Evolutionary conservation across 2,329 filamentous ascomycete genomes (phyloP), one percentile per base, ranked within the genome.

Genomic region (Ceratocystis papillata): DNA sequence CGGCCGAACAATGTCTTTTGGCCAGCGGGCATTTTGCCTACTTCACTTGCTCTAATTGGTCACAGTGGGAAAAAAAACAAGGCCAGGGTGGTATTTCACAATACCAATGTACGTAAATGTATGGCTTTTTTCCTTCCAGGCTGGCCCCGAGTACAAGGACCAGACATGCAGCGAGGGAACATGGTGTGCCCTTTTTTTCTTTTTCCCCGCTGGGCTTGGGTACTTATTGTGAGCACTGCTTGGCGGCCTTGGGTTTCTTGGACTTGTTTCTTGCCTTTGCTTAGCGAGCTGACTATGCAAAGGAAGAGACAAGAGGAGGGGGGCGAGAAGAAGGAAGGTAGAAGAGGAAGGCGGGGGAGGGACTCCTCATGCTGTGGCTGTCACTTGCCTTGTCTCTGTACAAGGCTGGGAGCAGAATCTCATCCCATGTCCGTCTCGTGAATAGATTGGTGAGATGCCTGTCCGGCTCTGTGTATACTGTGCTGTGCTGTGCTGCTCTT

Each of bases 351-450:
- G 25, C 12, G 53, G 33, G 37, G 37, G 37, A 41, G 37, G 10
- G 10, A 15, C 37, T 41, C 37, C 37, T 41, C 6, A 59, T 59
- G 55, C 55, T 37, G 55, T 41, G 33, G 37, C 37, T 62, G 59
- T 20, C 37, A 41, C 33, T 45, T 44, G 25, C 44, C 41, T 41
- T 62, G 37, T 62, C 46, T 63, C 17, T 41, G 28, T 63, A 22
- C 48, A 53, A 59, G 55, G 55, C 55, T 17, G 28, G 55, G 33
- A 37, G 25, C 55, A 59, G 55, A 59, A 59, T 59, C 55, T 59
- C 55, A 25, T 59, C 55, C 55, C 25, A 59, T 59, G 25, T 59
- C 28, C 12, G 55, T 59, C 28, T 59, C 30, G 17, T 37, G 30
- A 30, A 59, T 10, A 59, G 30, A 59, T 59, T 41, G 55, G 55